A percentile compares a stretch with the other conserved stretches of the same genome.
These are phyloP conservation scores for Begonia fuchsioides DNA, from an alignment of 306 rosid species.

Conservation along the genomic window DNA sequence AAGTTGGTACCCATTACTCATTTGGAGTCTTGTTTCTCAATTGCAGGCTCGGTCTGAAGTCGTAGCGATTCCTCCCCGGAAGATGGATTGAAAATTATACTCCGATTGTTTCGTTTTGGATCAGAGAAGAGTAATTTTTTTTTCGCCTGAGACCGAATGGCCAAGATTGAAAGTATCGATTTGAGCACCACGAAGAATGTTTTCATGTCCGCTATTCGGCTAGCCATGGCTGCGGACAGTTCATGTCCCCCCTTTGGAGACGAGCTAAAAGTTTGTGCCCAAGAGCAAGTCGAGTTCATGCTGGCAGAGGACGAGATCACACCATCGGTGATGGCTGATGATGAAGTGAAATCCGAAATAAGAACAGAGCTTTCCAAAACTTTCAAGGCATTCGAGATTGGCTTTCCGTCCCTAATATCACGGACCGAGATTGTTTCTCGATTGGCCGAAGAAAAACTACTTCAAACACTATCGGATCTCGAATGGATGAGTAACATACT, in stretches of 20 bases:
- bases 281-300: conserved; percentile 93
- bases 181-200: conserved; percentile 49
- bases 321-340: conserved; percentile 36
- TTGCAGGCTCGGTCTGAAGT: no score
- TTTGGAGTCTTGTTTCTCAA: no score
- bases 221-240: conserved; percentile 56
- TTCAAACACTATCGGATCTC: conserved; percentile 56
- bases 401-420: conserved; percentile 39
- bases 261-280: conserved; percentile 75
- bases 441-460: conserved; percentile 28
- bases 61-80: no score
- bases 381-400: conserved; percentile 38
- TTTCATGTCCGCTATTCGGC: conserved; percentile 67
- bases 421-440: conserved; percentile 23
- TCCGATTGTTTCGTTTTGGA: no score
- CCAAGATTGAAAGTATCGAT: conserved; percentile 28
- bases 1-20: no score
- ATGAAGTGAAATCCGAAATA: conserved; percentile 53
- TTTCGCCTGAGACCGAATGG: conserved; percentile 1
- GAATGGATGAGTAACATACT: conserved; percentile 85
- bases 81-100: no score
- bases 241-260: conserved; percentile 68
- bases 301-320: conserved; percentile 50
- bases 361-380: conserved; percentile 43
- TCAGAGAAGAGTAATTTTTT: no score